Base-by-base conservation (phyloP, 2,329 filamentous ascomycete genomes). In the Aureobasidium sp. region DNA sequence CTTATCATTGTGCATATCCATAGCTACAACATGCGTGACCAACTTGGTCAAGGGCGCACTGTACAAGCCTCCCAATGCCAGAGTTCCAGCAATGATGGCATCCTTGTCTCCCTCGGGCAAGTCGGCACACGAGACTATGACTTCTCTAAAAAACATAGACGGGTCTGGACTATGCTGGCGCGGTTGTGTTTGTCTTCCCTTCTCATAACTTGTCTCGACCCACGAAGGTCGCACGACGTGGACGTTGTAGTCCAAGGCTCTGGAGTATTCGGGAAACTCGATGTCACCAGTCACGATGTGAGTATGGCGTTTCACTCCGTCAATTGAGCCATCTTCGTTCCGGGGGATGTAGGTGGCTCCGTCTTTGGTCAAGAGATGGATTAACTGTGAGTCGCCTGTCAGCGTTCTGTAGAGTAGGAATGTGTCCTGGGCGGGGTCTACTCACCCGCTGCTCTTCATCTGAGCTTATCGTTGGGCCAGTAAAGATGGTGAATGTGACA, bases 161-260 rank as follows among this genome's bases (percentile, higher is more conserved):
- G 95, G 95, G 73, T 99, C 96, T 1, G 96, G 96, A 53, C 92
- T 98, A 77, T 92, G 97, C 20, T 94, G 92, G 47, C 95, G 90
- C 15, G 95, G 88, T 71, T 93, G 94, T 40, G 90, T 90, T 63
- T 91, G 85, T 75, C 92, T 95, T 66, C 84, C 84, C 72, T 90
- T 92, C 27, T 84, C 78, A 2, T 97, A 78, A 5, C 92, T 96
- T 29, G 85, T 84, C 4, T 88, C 85, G 54, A 98, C 87, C 95
- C 96, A 99, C 65, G 87, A 83, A 4, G 93, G 90, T 69, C 90
- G 95, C 33, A 98, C 90, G 1, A 98, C 92, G 15, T 94, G 92
- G 58, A 96, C 91, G 85, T 97, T 91, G 69, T 88, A 83, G 55
- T 93, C 91, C 69, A 91, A 86, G 1, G 93, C 90, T 68, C 88